Evolutionary conservation across 805 yeast genomes (phyloP), one percentile per base, ranked within the genome.

Genomic region (Torulaspora indica): DNA sequence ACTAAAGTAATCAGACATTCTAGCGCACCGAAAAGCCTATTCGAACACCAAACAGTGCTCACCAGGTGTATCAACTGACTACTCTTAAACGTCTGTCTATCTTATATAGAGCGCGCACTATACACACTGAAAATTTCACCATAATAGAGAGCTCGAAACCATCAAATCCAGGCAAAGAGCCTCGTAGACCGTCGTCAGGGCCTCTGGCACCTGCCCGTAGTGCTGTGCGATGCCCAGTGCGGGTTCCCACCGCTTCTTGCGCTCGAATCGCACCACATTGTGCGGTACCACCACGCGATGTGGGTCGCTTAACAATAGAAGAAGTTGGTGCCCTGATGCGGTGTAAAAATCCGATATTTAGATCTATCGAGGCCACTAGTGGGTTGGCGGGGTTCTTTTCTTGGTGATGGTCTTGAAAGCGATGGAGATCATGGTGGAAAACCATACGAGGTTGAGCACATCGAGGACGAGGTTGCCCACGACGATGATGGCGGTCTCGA

Each of bases 361-460:
- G 5, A 17, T n/a, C 28, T 18, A 17, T 36, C 32, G 10, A 28
- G 13, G 18, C 15, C 24, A 34, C 18, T 31, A 31, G n/a, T 31
- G 18, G 7, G 31, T 29, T 14, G 24, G 24, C 14, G 24, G 25
- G 14, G 20, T 14, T 27, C 27, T 23, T 23, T 34, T 39, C 13
- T 24, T n/a, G 14, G 38, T 34, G 13, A 46, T 33, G 15, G 42
- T 46, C 42, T 48, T 74, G 36, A 58, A 59, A 5, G 91, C 91
- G 40, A 85, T 74, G 28, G 56, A 51, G 10, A 86, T 62, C 96
- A 89, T 89, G 56, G 82, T 82, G 47, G 73, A 63, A 66, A 89
- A 87, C 97, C 97, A 89, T 54, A 72, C 73, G 15, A 83, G 62
- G 62, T 89, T 89, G 59, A 89, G 72, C 6, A 67, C 48, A 57